Percentiles rank a stretch among this genome's conserved stretches.
Evolutionary conservation across 495 filamentous ascomycete genomes (phyloP).

Genomic region (Choiromyces venosus): DNA sequence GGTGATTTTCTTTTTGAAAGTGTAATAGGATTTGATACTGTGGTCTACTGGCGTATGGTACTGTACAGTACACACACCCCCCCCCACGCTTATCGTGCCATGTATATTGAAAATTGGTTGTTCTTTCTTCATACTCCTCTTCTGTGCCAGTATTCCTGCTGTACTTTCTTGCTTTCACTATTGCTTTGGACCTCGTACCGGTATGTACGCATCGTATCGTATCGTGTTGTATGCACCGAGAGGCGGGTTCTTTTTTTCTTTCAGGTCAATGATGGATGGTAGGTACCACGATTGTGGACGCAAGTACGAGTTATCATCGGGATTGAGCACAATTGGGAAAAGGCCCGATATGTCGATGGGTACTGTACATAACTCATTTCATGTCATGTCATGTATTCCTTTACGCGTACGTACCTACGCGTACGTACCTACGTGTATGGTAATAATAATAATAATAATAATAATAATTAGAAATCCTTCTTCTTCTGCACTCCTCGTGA

Average conservation of each 20-base stretch:
- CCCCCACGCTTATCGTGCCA: not conserved
- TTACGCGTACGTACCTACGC: not conserved
- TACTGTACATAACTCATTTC: not conserved
- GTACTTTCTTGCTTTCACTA: not conserved
- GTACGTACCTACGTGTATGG: not conserved
- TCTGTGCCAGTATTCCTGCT: not conserved
- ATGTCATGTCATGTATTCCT: not conserved
- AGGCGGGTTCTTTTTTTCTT: too few species aligned
- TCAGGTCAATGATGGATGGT: not conserved
- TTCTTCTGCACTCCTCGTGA: too few species aligned
- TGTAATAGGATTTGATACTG: not conserved
- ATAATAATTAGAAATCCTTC: too few species aligned
- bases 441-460: not conserved
- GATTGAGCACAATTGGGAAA: not conserved
- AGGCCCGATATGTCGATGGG: not conserved
- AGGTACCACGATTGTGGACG: not conserved
- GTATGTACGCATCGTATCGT: too few species aligned
- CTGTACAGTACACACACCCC: too few species aligned
- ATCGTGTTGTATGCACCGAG: not conserved
- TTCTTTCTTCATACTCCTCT: not conserved
- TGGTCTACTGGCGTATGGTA: not conserved
- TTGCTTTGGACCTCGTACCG: not conserved
- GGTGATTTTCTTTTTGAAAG: not conserved
- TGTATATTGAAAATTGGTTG: not conserved
- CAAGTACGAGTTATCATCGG: not conserved